phyloP scores from a whole-genome alignment of 169 alveolate genomes.

The Prorocentrum cordatum region DNA sequence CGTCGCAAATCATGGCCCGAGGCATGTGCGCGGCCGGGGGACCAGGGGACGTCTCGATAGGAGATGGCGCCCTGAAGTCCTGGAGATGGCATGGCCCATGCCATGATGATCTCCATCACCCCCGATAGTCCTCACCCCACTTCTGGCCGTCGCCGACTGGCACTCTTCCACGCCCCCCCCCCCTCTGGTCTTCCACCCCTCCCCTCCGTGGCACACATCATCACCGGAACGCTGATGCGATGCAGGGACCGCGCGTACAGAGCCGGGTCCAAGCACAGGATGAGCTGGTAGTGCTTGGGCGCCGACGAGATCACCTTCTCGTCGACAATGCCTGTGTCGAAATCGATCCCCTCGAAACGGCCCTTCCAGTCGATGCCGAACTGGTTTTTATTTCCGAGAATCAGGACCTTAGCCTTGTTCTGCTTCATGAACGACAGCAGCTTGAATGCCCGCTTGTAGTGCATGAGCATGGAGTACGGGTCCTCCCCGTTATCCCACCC shows the following conservation, averaged over 20 bases:
- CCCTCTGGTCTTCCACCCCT: too few species aligned
- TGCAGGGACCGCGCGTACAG: constrained; percentile 25
- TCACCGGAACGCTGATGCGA: constrained; percentile 42
- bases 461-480: constrained; percentile 63
- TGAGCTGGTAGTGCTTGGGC: constrained; percentile 23
- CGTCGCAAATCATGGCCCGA: too few species aligned
- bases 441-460: constrained; percentile 58
- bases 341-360: constrained; percentile 19
- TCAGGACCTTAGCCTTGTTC: constrained; percentile 32
- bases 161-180: too few species aligned
- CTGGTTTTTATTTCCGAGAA: constrained; percentile 59
- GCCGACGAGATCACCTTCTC: constrained; percentile 38
- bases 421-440: constrained; percentile 7
- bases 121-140: too few species aligned
- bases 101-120: too few species aligned
- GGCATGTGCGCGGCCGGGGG: too few species aligned
- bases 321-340: constrained; percentile 39
- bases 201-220: constrained; percentile 68
- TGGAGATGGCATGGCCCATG: too few species aligned
- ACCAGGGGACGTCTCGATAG: too few species aligned
- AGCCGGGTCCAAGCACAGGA: constrained; percentile 12
- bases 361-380: constrained; percentile 64
- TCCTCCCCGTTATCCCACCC: too few species aligned
- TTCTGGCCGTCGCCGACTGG: too few species aligned
- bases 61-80: too few species aligned